A percentile compares a stretch with the other conserved stretches of the same genome.
phyloP scores from a whole-genome alignment of 2,329 filamentous ascomycete species.

The Chrysoporthe puriensis region DNA sequence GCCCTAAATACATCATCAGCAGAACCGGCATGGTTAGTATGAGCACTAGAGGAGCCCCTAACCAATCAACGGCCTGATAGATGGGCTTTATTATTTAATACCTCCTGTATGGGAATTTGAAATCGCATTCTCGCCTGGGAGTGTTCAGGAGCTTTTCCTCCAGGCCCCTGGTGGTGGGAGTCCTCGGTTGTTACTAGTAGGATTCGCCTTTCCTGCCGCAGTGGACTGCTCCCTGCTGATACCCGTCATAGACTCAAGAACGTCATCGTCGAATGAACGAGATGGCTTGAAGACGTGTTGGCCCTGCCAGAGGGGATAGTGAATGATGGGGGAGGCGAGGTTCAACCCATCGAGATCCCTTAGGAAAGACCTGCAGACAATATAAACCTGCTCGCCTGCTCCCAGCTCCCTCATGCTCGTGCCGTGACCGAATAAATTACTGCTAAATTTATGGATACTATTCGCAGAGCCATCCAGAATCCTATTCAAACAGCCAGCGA shows the following conservation, averaged over 20 bases:
- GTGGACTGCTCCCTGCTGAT: not conserved
- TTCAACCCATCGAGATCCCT: not conserved
- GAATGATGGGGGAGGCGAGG: not conserved
- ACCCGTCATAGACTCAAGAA: constrained; percentile 18
- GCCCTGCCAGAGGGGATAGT: not conserved
- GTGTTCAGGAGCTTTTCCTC: not conserved
- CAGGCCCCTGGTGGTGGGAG: not conserved
- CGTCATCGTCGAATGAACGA: constrained; percentile 10
- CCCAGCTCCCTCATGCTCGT: too few relatives aligned
- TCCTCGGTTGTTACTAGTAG: not conserved
- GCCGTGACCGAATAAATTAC: too few relatives aligned
- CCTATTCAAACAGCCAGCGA: constrained; percentile 20
- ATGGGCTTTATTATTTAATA: not conserved
- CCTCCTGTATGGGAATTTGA: constrained; percentile 11
- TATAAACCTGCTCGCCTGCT: not conserved
- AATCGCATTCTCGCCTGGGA: not conserved
- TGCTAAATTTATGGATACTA: constrained; percentile 2
- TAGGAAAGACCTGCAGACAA: not conserved
- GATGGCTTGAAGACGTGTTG: not conserved
- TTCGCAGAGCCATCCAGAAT: constrained; percentile 7
- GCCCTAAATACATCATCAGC: constrained; percentile 6
- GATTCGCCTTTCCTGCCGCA: not conserved
- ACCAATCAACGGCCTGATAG: constrained; percentile 12
- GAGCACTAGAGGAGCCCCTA: constrained; percentile 3
- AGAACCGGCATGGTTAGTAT: not conserved